A percentile compares a stretch with the other conserved stretches of the same genome.
These are phyloP conservation scores for Amanita rubescens DNA, from an alignment of 768 basidiomycete genomes.

Conservation along the genomic window DNA sequence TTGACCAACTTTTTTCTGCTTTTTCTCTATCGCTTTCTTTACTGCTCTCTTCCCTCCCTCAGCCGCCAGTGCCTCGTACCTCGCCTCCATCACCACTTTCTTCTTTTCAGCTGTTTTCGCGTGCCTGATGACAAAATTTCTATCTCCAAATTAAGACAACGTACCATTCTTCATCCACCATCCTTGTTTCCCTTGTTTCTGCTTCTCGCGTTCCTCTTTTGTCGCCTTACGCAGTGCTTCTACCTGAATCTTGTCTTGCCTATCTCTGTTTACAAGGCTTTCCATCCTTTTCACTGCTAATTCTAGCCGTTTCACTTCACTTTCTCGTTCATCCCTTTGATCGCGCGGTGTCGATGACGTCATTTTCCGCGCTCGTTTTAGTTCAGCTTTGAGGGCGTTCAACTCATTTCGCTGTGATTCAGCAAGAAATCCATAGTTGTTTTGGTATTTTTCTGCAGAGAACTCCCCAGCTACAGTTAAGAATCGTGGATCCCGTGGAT, in stretches of 20 bases:
- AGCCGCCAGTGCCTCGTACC: slow-evolving; percentile 71
- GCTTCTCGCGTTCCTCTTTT: slow-evolving; percentile 58
- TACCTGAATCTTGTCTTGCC: slow-evolving; percentile 60
- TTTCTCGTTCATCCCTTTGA: slow-evolving; percentile 49
- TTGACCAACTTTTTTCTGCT: slow-evolving; percentile 76
- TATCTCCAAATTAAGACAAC: slow-evolving; percentile 18
- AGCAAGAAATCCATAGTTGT: slow-evolving; percentile 70
- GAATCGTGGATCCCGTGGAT: slow-evolving; percentile 84
- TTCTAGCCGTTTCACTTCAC: slow-evolving; percentile 66
- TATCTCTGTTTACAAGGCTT: slow-evolving; percentile 68
- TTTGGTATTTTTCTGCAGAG: slow-evolving; percentile 53
- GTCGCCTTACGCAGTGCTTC: slow-evolving; percentile 51
- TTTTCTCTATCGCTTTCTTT: slow-evolving; percentile 85
- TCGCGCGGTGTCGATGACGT: slow-evolving; percentile 54
- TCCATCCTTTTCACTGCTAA: slow-evolving; percentile 68
- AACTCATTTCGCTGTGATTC: slow-evolving; percentile 62
- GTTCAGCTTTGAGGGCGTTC: slow-evolving; percentile 49
- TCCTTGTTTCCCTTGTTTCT: slow-evolving; percentile 65
- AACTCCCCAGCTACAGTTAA: slow-evolving; percentile 63
- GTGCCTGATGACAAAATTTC: slow-evolving; percentile 6
- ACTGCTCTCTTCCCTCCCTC: slow-evolving; percentile 76
- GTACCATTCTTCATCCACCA: slow-evolving; percentile 85
- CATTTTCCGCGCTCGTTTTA: slow-evolving; percentile 63
- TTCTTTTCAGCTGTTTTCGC: slow-evolving; percentile 63
- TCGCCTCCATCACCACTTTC: slow-evolving; percentile 61